A percentile compares a stretch with the other conserved stretches of the same genome.
These are phyloP conservation scores for Daldinia decipiens DNA, from an alignment of 495 filamentous ascomycete species.

Conservation along the genomic window DNA sequence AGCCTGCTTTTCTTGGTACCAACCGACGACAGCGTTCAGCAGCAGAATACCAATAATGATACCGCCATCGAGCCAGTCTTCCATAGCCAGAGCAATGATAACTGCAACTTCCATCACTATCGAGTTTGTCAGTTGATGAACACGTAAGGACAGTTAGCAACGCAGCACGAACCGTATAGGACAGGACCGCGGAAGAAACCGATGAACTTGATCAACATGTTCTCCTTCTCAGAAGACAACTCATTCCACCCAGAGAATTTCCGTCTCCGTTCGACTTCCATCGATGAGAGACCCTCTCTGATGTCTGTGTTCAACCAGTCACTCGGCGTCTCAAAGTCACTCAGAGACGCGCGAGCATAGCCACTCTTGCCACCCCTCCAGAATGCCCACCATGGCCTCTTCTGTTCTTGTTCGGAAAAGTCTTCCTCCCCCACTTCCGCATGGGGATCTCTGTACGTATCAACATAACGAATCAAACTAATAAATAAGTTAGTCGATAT, in stretches of 20 bases:
- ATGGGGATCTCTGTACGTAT: slow-evolving; percentile 69
- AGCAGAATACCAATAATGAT: slow-evolving; percentile 82
- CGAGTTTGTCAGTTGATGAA: slow-evolving; percentile 40
- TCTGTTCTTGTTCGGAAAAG: slow-evolving; percentile 55
- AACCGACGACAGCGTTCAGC: slow-evolving; percentile 80
- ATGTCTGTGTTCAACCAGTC: slow-evolving; percentile 80
- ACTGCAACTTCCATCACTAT: slow-evolving; percentile 86
- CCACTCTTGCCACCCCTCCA: slow-evolving; percentile 56
- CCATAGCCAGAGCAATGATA: slow-evolving; percentile 78
- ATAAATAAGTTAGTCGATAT: slow-evolving; percentile 7
- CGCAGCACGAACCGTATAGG: slow-evolving; percentile 74
- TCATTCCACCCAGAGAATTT: slow-evolving; percentile 78
- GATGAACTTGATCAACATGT: slow-evolving; percentile 79
- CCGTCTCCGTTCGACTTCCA: slow-evolving; percentile 72
- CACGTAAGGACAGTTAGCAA: slow-evolving; percentile 1
- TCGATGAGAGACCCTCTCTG: slow-evolving; percentile 67
- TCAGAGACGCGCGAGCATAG: slow-evolving; percentile 50
- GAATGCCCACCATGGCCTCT: slow-evolving; percentile 66
- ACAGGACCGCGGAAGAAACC: slow-evolving; percentile 83
- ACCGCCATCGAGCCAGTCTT: slow-evolving; percentile 83
- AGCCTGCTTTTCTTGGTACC: slow-evolving; percentile 88
- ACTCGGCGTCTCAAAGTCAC: slow-evolving; percentile 58
- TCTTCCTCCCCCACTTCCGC: slow-evolving; percentile 66
- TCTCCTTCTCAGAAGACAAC: slow-evolving; percentile 78
- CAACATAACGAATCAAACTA: slow-evolving; percentile 70